phyloP scores from a whole-genome alignment of 2,329 filamentous ascomycete species.

The Aspergillus costaricaensis region DNA sequence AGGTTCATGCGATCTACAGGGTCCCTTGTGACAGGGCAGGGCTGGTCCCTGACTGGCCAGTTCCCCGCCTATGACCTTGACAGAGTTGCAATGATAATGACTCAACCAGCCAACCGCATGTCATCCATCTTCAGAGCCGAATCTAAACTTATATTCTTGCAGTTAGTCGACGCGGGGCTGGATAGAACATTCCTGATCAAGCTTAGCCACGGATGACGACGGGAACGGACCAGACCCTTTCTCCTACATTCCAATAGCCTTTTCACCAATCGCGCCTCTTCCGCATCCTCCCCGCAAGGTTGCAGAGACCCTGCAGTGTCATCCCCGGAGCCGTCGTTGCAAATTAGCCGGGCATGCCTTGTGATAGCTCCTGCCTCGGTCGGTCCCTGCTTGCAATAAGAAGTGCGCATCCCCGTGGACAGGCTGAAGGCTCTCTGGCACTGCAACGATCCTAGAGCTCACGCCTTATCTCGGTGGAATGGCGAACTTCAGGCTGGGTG shows the following conservation, averaged over 20 bases:
- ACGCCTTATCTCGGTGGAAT: slow-evolving; percentile 22
- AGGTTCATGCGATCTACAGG: background rate
- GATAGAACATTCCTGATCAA: background rate
- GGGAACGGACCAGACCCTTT: background rate
- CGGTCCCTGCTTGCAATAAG: slow-evolving; percentile 14
- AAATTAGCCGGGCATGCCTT: slow-evolving; percentile 12
- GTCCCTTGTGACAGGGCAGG: background rate
- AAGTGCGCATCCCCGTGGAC: slow-evolving; percentile 3
- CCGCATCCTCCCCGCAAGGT: background rate
- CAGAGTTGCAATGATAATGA: slow-evolving; percentile 1
- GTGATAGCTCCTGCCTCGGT: slow-evolving; percentile 11
- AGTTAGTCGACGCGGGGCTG: background rate
- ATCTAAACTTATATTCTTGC: background rate
- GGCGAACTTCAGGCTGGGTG: slow-evolving; percentile 30
- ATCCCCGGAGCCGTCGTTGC: background rate
- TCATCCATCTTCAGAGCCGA: background rate
- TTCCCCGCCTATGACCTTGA: background rate
- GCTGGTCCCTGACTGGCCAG: background rate
- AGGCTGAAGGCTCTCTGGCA: slow-evolving; percentile 9
- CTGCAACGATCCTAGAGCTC: slow-evolving; percentile 6
- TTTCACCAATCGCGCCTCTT: slow-evolving; percentile 5
- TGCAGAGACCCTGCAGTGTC: slow-evolving; percentile 6
- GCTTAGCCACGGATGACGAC: slow-evolving; percentile 2
- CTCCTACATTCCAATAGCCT: slow-evolving; percentile 1
- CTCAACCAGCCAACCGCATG: background rate